Evolutionary conservation across 2,329 filamentous ascomycete species (phyloP).

Genomic region (Fusarium odoratissimum): DNA sequence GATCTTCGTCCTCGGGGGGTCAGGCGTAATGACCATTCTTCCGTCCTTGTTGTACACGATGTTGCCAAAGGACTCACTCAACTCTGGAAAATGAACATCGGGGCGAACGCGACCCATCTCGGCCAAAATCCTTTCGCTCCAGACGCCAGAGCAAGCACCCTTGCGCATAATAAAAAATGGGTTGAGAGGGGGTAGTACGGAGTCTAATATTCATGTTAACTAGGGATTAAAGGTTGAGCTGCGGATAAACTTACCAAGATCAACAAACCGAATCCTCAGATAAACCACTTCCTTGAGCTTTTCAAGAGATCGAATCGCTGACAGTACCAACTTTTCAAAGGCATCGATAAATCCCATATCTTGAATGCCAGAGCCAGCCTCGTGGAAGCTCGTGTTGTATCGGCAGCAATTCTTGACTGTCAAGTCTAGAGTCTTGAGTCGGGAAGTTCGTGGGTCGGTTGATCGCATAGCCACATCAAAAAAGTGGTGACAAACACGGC

Average conservation of each 20-base stretch:
- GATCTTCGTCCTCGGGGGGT: conserved; percentile 64
- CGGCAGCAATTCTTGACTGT: conserved; percentile 82
- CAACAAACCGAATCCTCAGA: conserved; percentile 79
- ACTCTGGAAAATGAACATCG: conserved; percentile 67
- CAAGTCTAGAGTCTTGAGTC: conserved; percentile 74
- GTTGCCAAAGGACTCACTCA: conserved; percentile 73
- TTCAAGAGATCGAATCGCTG: conserved; percentile 70
- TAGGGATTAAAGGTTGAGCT: background rate
- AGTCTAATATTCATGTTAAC: conserved; percentile 61
- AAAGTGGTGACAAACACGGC: conserved; percentile 76
- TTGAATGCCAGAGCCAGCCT: conserved; percentile 75
- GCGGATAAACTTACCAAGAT: conserved; percentile 65
- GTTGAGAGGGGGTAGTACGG: conserved; percentile 75
- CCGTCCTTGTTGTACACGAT: conserved; percentile 70
- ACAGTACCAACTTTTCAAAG: conserved; percentile 75
- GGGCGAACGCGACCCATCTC: conserved; percentile 70
- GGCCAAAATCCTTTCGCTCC: conserved; percentile 75
- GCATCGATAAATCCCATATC: conserved; percentile 78
- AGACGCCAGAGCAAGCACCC: conserved; percentile 74
- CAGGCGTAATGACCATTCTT: conserved; percentile 66
- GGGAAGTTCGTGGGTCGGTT: conserved; percentile 60
- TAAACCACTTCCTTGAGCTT: conserved; percentile 70
- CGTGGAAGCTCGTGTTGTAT: conserved; percentile 64
- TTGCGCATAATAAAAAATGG: conserved; percentile 76
- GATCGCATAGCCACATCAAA: conserved; percentile 69